phyloP scores from a whole-genome alignment of 108 stramenopile species.

The Skeletonema marinoi region DNA sequence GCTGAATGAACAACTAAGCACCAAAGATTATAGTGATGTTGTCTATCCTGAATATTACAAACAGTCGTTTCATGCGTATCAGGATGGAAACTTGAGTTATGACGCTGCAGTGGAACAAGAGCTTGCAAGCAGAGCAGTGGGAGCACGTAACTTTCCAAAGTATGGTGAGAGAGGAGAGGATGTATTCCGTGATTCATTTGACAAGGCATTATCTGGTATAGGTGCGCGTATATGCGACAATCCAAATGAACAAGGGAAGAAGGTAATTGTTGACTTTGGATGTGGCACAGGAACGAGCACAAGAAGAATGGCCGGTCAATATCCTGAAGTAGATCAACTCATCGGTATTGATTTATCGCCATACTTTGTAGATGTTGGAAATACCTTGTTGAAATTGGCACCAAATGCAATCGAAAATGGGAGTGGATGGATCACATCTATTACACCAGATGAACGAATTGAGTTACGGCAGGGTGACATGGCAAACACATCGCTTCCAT shows the following conservation, averaged over 20 bases:
- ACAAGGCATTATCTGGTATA: slow-evolving; percentile 54
- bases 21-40: slow-evolving; percentile 18
- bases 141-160: slow-evolving; percentile 79
- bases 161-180: slow-evolving; percentile 70
- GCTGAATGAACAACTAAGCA: slow-evolving; percentile 28
- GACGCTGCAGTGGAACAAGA: slow-evolving; percentile 83
- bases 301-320: slow-evolving; percentile 61
- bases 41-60: slow-evolving; percentile 56
- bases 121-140: slow-evolving; percentile 70
- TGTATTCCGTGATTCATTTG: slow-evolving; percentile 76
- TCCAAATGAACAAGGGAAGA: slow-evolving; percentile 6
- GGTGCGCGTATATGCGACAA: slow-evolving; percentile 48
- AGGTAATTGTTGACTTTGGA: slow-evolving; percentile 67
- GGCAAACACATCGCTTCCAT: slow-evolving; percentile 45
- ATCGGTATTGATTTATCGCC: slow-evolving; percentile 77
- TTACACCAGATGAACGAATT: slow-evolving; percentile 64
- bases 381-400: slow-evolving; percentile 51
- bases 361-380: slow-evolving; percentile 67
- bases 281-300: slow-evolving; percentile 83
- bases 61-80: slow-evolving; percentile 76
- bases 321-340: slow-evolving; percentile 54
- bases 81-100: slow-evolving; percentile 74
- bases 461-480: slow-evolving; percentile 65
- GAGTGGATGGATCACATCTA: slow-evolving; percentile 68
- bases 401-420: slow-evolving; percentile 45